Conservation (phyloP, 495 filamentous ascomycete genomes). For the Daldinia loculata region DNA sequence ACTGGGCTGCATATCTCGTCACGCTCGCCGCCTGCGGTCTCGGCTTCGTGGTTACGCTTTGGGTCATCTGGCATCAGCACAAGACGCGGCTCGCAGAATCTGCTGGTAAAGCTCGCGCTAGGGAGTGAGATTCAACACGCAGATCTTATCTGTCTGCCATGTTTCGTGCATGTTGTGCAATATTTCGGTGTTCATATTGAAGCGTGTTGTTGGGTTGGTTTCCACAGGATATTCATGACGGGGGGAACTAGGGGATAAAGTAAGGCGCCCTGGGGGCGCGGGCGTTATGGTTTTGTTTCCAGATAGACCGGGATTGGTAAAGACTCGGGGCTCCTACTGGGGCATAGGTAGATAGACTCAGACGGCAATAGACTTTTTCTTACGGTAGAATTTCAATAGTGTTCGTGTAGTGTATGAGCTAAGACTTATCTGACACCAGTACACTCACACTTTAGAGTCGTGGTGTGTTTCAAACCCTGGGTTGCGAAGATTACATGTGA, state of each 20-base stretch:
- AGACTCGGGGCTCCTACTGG: background rate
- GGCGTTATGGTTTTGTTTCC: background rate
- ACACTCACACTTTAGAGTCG: background rate
- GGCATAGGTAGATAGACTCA: conserved; percentile 12
- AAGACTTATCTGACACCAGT: background rate
- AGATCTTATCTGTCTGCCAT: background rate
- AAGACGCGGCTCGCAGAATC: conserved; percentile 44
- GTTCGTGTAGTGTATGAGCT: conserved; percentile 8
- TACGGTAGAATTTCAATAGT: background rate
- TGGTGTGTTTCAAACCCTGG: background rate
- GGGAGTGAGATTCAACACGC: conserved; percentile 11
- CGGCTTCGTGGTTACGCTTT: conserved; percentile 74
- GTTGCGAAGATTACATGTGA: background rate
- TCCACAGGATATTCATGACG: background rate
- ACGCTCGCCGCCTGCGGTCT: conserved; percentile 79
- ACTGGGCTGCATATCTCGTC: conserved; percentile 79
- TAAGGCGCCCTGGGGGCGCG: background rate
- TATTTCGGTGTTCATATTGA: background rate
- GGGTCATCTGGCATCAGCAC: conserved; percentile 77
- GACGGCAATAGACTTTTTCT: conserved; percentile 28
- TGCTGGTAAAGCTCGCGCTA: conserved; percentile 43
- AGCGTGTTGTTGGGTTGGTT: background rate
- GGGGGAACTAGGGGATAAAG: background rate
- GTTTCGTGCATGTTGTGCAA: conserved; percentile 1
- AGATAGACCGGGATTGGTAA: background rate